Conservation (phyloP, 176 grass and related monocot genomes). For the Eragrostis curvula region DNA sequence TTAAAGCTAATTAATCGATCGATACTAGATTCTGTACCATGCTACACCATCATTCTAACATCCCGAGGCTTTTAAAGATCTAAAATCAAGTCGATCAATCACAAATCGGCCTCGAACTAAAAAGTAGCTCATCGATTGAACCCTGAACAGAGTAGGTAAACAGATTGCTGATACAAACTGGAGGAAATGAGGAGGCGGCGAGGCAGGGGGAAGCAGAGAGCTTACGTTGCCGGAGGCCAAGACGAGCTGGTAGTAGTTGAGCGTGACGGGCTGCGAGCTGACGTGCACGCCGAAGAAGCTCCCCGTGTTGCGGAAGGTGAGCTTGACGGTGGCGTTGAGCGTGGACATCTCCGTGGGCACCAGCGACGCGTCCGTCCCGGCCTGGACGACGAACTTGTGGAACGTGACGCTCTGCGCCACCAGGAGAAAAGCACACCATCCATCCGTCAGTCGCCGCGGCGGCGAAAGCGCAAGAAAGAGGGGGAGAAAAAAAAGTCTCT, state of each 20-base stretch:
- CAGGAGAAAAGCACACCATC: background rate
- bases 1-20: background rate
- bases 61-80: background rate
- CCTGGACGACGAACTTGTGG: constrained; percentile 84
- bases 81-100: background rate
- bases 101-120: background rate
- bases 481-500: no score
- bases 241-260: constrained; percentile 73
- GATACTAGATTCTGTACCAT: background rate
- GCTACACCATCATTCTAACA: background rate
- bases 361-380: constrained; percentile 85
- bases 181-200: background rate
- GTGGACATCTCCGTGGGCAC: constrained; percentile 86
- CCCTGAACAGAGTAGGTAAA: background rate
- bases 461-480: background rate
- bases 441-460: background rate
- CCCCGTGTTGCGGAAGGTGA: constrained; percentile 84
- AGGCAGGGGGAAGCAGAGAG: background rate
- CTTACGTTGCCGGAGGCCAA: constrained; percentile 81
- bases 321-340: constrained; percentile 73
- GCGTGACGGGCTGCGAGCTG: constrained; percentile 60
- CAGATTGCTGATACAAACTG: background rate
- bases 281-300: constrained; percentile 95
- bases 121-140: background rate
- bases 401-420: constrained; percentile 76